Conservation (phyloP, 257 asterid species). For the Solanum stenotomum region DNA sequence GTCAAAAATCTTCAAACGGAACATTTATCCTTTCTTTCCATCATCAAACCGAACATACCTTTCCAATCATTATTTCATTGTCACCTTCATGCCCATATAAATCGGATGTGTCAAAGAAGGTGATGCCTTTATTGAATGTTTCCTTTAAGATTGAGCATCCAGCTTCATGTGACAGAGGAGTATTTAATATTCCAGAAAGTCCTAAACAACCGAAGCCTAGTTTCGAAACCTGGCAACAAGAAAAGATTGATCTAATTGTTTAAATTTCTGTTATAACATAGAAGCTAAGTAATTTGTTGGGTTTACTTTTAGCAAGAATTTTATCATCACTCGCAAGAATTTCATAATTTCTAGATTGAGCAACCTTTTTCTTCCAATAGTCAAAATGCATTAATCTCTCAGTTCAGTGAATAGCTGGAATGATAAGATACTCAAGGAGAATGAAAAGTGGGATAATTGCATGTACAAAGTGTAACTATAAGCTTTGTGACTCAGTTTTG, state of each 20-base stretch:
- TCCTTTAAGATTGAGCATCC: constrained; percentile 29
- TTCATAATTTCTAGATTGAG: neutral
- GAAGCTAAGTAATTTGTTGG: neutral
- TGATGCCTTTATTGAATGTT: constrained; percentile 36
- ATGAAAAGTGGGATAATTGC: neutral
- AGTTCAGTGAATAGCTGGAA: neutral
- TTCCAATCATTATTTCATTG: constrained; percentile 46
- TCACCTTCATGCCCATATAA: constrained; percentile 18
- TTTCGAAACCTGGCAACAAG: constrained; percentile 28
- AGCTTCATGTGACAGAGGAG: constrained; percentile 37
- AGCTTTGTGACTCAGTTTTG: neutral
- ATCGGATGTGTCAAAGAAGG: constrained; percentile 45
- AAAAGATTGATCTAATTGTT: neutral
- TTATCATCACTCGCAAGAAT: neutral
- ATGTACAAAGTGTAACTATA: neutral
- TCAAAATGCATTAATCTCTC: neutral
- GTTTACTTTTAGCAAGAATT: neutral
- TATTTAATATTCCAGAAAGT: constrained; percentile 34
- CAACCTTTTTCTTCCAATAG: neutral
- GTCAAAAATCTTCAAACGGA: neutral
- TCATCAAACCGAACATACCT: constrained; percentile 16
- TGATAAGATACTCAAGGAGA: neutral
- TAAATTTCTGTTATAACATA: neutral
- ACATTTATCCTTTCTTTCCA: neutral
- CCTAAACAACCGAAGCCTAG: constrained; percentile 49